Percentiles rank a stretch among this genome's conserved stretches.
Evolutionary conservation across 352 stramenopile genomes (phyloP).

Genomic region (Phytophthora vignae): DNA sequence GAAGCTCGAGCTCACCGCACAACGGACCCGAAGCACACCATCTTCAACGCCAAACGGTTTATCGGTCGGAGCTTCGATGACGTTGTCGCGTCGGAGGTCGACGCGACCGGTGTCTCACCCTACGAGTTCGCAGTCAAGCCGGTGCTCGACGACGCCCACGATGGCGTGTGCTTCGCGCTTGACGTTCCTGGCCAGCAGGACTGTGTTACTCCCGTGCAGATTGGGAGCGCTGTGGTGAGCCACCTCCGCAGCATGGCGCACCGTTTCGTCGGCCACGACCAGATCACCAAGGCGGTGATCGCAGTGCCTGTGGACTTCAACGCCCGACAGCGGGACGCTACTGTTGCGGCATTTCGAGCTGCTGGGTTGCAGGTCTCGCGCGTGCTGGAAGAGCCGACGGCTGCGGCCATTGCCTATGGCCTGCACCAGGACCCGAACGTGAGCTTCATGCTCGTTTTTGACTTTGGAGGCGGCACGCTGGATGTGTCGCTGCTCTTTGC

Average conservation of each 20-base stretch:
- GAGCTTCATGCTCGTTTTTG: conserved; percentile 96
- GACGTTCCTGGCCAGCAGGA: conserved; percentile 40
- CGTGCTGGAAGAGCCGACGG: conserved; percentile 92
- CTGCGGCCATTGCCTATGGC: conserved; percentile 95
- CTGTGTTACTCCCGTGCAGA: conserved; percentile 56
- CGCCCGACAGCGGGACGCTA: conserved; percentile 49
- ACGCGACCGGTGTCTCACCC: conserved; percentile 25
- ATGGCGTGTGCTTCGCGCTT: conserved; percentile 61
- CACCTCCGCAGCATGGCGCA: conserved; percentile 59
- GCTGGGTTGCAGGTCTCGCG: conserved; percentile 60
- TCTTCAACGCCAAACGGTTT: conserved; percentile 85
- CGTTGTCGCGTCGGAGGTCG: conserved; percentile 23
- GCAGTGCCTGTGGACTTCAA: conserved; percentile 71
- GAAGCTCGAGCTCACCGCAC: conserved; percentile 55
- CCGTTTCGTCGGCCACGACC: conserved; percentile 67
- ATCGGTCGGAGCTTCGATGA: conserved; percentile 60
- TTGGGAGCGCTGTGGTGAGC: conserved; percentile 53
- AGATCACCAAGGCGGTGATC: conserved; percentile 75
- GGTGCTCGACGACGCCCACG: conserved; percentile 10
- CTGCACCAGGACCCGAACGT: conserved; percentile 93
- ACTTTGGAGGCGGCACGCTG: conserved; percentile 95
- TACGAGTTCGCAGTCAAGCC: conserved; percentile 60
- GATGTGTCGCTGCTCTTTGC: conserved; percentile 95
- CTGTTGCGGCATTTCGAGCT: conserved; percentile 48
- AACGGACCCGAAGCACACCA: conserved; percentile 64